Percentiles rank a stretch among this genome's conserved stretches.
These are phyloP conservation scores for Pyracantha coccinea DNA, from an alignment of 331 rosid genomes.

Conservation along the genomic window DNA sequence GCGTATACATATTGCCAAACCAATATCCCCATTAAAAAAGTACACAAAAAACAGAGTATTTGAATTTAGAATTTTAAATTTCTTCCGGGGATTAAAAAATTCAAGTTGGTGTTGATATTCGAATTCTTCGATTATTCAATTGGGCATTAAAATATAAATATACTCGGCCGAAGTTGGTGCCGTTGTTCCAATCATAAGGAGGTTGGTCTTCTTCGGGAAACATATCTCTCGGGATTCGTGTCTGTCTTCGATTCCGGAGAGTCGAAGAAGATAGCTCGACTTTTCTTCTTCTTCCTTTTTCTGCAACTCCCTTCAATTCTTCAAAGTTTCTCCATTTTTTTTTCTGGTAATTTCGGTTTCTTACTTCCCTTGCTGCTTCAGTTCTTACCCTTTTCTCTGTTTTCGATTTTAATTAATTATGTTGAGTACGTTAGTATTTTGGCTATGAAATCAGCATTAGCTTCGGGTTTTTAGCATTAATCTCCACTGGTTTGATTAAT, in stretches of 20 bases:
- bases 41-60: background rate
- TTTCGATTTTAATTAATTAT: background rate
- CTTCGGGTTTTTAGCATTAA: background rate
- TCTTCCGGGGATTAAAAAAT: background rate
- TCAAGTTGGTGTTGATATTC: slow-evolving; percentile 22
- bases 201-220: slow-evolving; percentile 45
- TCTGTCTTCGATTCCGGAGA: slow-evolving; percentile 46
- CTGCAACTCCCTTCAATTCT: background rate
- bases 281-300: background rate
- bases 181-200: slow-evolving; percentile 83
- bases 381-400: background rate
- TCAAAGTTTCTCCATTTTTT: background rate
- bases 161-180: slow-evolving; percentile 64
- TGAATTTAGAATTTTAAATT: background rate
- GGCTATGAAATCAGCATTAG: background rate
- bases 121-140: slow-evolving; percentile 7
- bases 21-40: background rate
- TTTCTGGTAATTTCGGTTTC: background rate
- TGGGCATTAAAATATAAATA: slow-evolving; percentile 1
- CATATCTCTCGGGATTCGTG: slow-evolving; percentile 50
- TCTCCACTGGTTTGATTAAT: background rate
- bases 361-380: background rate
- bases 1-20: slow-evolving; percentile 15
- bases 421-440: background rate
- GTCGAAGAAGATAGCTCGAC: background rate